Percentiles rank a stretch among this genome's conserved stretches.
Evolutionary conservation across 345 rosid genomes (phyloP).

Genomic region (Mallotus nudiflorus): DNA sequence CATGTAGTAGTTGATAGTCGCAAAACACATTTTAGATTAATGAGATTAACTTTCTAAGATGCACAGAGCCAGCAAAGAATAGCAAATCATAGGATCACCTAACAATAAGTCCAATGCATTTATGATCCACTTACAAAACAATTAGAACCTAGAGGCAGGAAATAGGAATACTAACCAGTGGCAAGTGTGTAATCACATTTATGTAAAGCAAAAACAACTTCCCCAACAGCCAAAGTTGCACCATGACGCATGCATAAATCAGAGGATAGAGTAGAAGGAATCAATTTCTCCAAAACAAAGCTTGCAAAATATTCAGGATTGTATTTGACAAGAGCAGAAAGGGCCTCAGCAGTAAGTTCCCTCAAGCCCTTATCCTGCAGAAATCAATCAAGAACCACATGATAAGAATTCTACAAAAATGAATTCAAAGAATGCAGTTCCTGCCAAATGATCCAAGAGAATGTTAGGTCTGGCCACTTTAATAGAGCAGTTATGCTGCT

Average conservation of each 20-base stretch:
- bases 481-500: neutral
- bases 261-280: conserved; percentile 81
- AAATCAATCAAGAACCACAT: conserved; percentile 10
- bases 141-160: neutral
- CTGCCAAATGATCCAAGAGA: neutral
- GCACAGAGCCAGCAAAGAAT: neutral
- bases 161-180: conserved; percentile 54
- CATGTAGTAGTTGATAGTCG: neutral
- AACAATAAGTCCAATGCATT: conserved; percentile 11
- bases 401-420: neutral
- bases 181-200: conserved; percentile 54
- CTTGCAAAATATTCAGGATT: conserved; percentile 66
- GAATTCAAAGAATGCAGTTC: neutral
- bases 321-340: conserved; percentile 84
- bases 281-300: conserved; percentile 65
- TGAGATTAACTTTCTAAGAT: neutral
- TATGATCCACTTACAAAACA: conserved; percentile 9
- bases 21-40: neutral
- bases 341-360: conserved; percentile 86
- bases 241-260: conserved; percentile 96
- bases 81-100: neutral
- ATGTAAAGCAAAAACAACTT: conserved; percentile 75
- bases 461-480: neutral
- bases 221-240: conserved; percentile 85
- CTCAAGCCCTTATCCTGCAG: conserved; percentile 86